A percentile compares a stretch with the other conserved stretches of the same genome.
phyloP scores from a whole-genome alignment of 164 flowering plant species.

The Litsea cubeba region DNA sequence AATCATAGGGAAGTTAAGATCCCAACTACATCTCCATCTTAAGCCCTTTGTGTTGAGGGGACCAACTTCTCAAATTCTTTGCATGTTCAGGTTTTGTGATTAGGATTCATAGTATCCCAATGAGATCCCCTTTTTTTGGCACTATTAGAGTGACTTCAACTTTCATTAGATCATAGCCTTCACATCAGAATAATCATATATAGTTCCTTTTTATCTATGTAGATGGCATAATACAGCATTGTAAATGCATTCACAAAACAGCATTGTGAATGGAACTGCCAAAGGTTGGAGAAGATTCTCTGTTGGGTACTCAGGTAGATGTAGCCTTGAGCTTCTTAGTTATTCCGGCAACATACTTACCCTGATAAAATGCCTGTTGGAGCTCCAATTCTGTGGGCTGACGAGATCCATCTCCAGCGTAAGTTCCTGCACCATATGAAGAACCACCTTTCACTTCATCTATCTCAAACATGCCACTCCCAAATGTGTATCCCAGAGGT shows the following conservation, averaged over 20 bases:
- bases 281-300: not conserved
- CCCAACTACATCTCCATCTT: too few relatives aligned
- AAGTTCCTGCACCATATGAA: conserved; percentile 85
- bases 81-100: too few relatives aligned
- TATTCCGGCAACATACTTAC: conserved; percentile 47
- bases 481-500: conserved; percentile 72
- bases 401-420: conserved; percentile 69
- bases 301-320: not conserved
- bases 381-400: conserved; percentile 49
- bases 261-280: not conserved
- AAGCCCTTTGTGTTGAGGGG: too few relatives aligned
- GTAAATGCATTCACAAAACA: not conserved
- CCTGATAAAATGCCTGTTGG: conserved; percentile 80
- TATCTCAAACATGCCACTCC: conserved; percentile 68
- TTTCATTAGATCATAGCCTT: not conserved
- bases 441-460: conserved; percentile 62
- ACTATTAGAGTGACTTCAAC: not conserved
- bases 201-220: not conserved
- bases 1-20: too few relatives aligned
- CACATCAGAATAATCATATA: not conserved
- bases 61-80: too few relatives aligned
- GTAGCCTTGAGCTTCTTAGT: conserved; percentile 15
- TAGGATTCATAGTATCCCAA: too few relatives aligned
- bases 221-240: not conserved
- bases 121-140: too few relatives aligned